Percentiles rank a stretch among this genome's conserved stretches.
phyloP scores from a whole-genome alignment of 768 basidiomycete genomes.

The Boletus vinaceobasis region DNA sequence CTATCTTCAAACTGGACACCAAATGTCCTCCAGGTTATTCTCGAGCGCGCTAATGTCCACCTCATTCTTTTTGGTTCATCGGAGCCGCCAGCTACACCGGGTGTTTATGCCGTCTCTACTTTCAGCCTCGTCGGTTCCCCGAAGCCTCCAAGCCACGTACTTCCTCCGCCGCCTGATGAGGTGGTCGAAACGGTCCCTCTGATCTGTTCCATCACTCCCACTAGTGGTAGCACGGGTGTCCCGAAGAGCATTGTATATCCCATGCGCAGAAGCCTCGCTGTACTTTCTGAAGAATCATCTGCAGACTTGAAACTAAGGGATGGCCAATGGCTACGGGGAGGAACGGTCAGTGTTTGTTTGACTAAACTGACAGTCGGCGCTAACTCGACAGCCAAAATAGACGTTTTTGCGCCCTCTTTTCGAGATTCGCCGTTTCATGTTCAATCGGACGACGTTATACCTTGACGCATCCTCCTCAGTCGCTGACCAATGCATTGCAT shows the following conservation, averaged over 20 bases:
- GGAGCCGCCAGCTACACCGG: conserved; percentile 7
- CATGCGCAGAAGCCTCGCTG: conserved; percentile 12
- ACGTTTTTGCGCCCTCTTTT: conserved; percentile 16
- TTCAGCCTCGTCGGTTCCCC: conserved; percentile 10
- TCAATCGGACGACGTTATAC: conserved; percentile 14
- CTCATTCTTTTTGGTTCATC: conserved; percentile 22
- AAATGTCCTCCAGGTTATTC: conserved; percentile 20
- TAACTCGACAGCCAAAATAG: conserved; percentile 1
- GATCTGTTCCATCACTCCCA: conserved; percentile 16
- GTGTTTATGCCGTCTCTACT: conserved; percentile 20
- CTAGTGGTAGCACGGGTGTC: conserved; percentile 25
- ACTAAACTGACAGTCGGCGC: background rate
- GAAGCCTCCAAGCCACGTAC: conserved; percentile 7
- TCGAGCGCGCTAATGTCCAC: conserved; percentile 19
- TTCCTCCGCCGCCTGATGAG: conserved; percentile 15
- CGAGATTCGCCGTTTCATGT: conserved; percentile 18
- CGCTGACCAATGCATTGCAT: conserved; percentile 6
- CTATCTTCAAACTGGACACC: conserved; percentile 25
- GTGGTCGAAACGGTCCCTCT: conserved; percentile 10
- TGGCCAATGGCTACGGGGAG: conserved; percentile 17
- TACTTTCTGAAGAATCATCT: conserved; percentile 14
- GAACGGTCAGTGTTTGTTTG: conserved; percentile 1
- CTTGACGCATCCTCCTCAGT: conserved; percentile 10
- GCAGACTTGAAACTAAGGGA: conserved; percentile 7
- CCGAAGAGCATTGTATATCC: conserved; percentile 18